Evolutionary conservation across 805 yeast species (phyloP), one percentile per base, ranked within the genome.

Genomic region (Kazachstania viticola): DNA sequence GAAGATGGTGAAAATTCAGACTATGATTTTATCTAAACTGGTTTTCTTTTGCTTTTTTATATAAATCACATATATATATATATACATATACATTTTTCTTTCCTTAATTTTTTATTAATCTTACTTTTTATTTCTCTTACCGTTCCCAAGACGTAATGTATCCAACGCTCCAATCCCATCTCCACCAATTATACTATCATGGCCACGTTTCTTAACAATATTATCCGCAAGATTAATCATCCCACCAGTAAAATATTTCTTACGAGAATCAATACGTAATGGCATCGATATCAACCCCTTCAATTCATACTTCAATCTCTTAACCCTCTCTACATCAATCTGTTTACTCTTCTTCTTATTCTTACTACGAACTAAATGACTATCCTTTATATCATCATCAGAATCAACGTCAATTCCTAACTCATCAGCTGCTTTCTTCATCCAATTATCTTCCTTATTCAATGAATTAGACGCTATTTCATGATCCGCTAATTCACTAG

Each of bases 371-470:
- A 71, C 71, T 32, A 80, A 56, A 27, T 71, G 64, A 12, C 40
- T 33, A 39, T 55, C 61, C 31, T 39, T 45, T 38, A 77, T 85
- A 32, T 73, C 85, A 27, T 79, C 59, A 35, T 78, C 87, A 28
- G 70, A 62, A 32, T 74, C 56, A 31, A 75, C 65, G 22, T 81
- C 95, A 25, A 87, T 58, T 7, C 94, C 98, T 34, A 91, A 64
- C 31, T 91, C 98, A 32, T 80, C 91, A 0, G 97, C 97, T 0
- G 95, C 96, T 49, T 83, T 75, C 37, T 73, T 69, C 37, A 85
- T 63, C 96, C 97, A 85, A 16, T 72, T 64, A 34, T 74, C 75
- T 41, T 84, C 91, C 45, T 78, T 79, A 24, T 63, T 64, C 21
- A 73, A 56, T 4, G 80, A 69, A 14, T 76, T 69, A 2, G 71